Base-by-base conservation (phyloP, 2,329 filamentous ascomycete genomes). In the Fusarium continuum region DNA sequence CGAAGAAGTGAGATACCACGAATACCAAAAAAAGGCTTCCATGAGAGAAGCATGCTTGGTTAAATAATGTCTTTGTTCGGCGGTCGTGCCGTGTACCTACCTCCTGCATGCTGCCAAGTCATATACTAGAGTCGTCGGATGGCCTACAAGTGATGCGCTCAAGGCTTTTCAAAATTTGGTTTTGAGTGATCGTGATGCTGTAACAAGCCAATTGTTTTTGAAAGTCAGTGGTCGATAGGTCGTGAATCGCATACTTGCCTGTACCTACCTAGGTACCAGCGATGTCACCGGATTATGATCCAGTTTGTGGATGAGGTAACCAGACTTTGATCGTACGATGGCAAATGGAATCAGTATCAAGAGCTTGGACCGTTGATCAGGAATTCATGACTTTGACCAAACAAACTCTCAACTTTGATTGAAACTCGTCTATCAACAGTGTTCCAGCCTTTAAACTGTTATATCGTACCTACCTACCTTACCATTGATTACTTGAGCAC, bases 1-100 rank as follows among this genome's bases (percentile, higher is more conserved):
- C 46, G 49, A 68, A 59, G 59, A 68, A 50, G 65, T 71, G 68
- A 70, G 68, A 70, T 70, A 70, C 58, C 66, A 61, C 49, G 52
- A 66, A 66, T 66, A 64, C 67, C 56, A 49, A 61, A 53, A 60
- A 59, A 53, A 49, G 60, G 61, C 61, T 68, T 61, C 52, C 47
- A 53, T 31, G 40, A 57, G 65, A 70, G 53, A 53, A 63, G 55
- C 61, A 51, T 65, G 50, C 55, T 67, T 70, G 57, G 61, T 63
- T 36, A 51, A 59, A 66, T 65, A 68, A 57, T 65, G 61, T 61
- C 40, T 40, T 44, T 34, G 36, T 63, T 60, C 38, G 55, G 40
- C 58, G 28, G 22, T 50, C 40, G 49, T 48, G 48, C 22, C 19
- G 38, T 54, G 49, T 19, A 31, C 23, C 26, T 19, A 31, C 23